Evolutionary conservation across 441 rosid species (phyloP), one percentile per base, ranked within the genome.

Genomic region (Eruca vesicaria): DNA sequence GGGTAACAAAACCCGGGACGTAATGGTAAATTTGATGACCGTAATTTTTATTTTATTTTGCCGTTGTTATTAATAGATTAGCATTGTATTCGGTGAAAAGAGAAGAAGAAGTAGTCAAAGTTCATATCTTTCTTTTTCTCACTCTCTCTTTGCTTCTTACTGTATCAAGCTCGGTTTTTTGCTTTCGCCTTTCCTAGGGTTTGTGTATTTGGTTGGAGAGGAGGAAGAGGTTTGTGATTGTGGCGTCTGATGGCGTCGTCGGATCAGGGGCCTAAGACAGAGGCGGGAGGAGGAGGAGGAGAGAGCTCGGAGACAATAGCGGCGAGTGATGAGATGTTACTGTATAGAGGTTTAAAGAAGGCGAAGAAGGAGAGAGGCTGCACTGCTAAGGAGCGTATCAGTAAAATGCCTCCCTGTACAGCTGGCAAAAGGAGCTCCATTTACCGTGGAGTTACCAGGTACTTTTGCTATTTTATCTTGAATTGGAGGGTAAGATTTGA

Each of bases 331-430:
- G 90, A 90, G 88, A 83, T 89, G 76, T 78, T 86, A 63, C 75
- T 91, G 29, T 88, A 86, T 81, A 86, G 95, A 83, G 96, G 89
- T 18, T 72, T 90, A 63, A 92, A 94, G 84, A 94, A 92, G 81
- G 91, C 97, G 48, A 94, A 88, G 90, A 94, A 90, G 79, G 99
- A 94, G 76, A 88, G 98, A 84, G 96, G 97, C 1, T 92, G 97
- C 72, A 94, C 99, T 23, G 97, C 99, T 33, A 94, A 94, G 80
- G 99, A 94, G 78, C 96, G 99, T 63, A 94, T 94, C 73, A 95
- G 99, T 77, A 91, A 91, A 80, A 93, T 95, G 98, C 96, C 96
- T 55, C 99, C 98, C 43, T 90, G 96, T 14, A 94, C 94, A 0
- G 92, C 92, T 41, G 94, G 94, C 4, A 89, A 89, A 83, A 88